These are phyloP conservation scores for Wickerhamomyces queroliae DNA, from an alignment of 805 yeast species.

Conservation along the genomic window DNA sequence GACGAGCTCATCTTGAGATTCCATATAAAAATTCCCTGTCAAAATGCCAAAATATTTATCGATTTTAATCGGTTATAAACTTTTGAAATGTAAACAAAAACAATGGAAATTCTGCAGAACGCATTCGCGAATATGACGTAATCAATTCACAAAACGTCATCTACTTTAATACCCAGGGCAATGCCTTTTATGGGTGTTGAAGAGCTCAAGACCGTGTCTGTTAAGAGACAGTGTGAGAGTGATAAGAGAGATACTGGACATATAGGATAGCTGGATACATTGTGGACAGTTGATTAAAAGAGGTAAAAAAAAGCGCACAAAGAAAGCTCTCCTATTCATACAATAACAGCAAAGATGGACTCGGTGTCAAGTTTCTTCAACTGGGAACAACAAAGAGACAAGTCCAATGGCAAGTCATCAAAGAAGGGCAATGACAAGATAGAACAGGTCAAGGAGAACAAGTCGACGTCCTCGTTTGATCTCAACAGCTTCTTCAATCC, in stretches of 20 bases:
- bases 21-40: no score
- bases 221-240: constrained; percentile 1
- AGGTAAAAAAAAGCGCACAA: no score
- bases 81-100: no score
- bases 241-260: no score
- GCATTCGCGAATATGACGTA: neutral
- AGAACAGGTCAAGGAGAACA: neutral
- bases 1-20: neutral
- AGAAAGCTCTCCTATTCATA: neutral
- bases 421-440: neutral
- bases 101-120: neutral
- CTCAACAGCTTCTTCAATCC: constrained; percentile 8
- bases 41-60: no score
- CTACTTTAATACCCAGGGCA: no score
- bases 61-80: no score
- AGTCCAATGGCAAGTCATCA: neutral
- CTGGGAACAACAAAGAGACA: constrained; percentile 17
- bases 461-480: neutral
- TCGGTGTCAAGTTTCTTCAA: constrained; percentile 24
- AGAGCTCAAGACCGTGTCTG: no score
- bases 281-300: no score
- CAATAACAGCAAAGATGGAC: constrained; percentile 16
- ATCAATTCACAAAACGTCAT: no score
- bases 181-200: no score
- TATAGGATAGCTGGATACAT: no score